Evolutionary conservation across 2,329 filamentous ascomycete species (phyloP).

Genomic region (Penicillium rolfsii): DNA sequence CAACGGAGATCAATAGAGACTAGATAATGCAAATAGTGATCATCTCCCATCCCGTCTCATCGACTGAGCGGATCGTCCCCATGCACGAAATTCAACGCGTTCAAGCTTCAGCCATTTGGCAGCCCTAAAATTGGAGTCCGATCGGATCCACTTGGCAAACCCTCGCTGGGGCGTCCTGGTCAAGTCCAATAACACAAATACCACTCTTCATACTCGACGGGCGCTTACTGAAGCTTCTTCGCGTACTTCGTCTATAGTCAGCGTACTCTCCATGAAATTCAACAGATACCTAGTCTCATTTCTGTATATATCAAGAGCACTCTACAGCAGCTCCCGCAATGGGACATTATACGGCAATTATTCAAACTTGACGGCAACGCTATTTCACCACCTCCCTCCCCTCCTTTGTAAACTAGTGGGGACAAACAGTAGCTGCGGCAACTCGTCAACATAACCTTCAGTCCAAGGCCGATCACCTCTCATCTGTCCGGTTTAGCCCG

Average conservation of each 20-base stretch:
- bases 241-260: not conserved
- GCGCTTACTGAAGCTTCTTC: not conserved
- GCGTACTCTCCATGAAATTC: too few relatives aligned
- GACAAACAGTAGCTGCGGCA: not conserved
- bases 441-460: not conserved
- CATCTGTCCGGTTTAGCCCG: conserved; percentile 5
- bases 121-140: conserved; percentile 8
- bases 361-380: not conserved
- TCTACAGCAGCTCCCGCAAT: not conserved
- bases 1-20: not conserved
- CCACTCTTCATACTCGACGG: not conserved
- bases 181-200: not conserved
- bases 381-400: not conserved
- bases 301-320: not conserved
- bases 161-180: not conserved
- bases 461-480: too few relatives aligned
- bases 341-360: not conserved
- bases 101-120: not conserved
- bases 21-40: not conserved
- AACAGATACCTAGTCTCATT: not conserved
- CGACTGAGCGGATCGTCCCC: not conserved
- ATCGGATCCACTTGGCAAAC: conserved; percentile 7
- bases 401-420: not conserved
- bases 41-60: not conserved
- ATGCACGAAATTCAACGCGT: not conserved